Percentiles rank a stretch among this genome's conserved stretches.
Conservation (phyloP, 805 yeast species). For the Torulaspora microellipsoides region DNA sequence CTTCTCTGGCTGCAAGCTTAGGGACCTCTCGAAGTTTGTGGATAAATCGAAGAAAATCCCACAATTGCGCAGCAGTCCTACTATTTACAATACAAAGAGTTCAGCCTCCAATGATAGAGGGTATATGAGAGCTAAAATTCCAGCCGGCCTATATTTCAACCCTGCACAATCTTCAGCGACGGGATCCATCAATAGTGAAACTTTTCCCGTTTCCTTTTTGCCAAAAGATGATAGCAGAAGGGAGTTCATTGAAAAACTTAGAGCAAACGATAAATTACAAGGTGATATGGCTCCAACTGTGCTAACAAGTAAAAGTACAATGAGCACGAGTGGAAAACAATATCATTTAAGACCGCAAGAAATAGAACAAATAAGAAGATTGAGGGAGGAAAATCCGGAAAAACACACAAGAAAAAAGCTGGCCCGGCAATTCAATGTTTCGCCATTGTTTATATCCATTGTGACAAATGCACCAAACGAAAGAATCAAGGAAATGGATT, state of each 20-base stretch:
- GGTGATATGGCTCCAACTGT: slow-evolving; percentile 43
- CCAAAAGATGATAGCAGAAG: slow-evolving; percentile 59
- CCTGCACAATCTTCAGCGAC: slow-evolving; percentile 64
- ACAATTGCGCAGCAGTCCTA: slow-evolving; percentile 27
- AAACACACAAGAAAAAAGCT: slow-evolving; percentile 59
- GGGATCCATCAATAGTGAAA: slow-evolving; percentile 40
- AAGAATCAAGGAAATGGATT: slow-evolving; percentile 43
- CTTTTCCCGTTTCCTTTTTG: slow-evolving; percentile 65
- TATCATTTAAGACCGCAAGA: slow-evolving; percentile 56
- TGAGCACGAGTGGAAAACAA: slow-evolving; percentile 34
- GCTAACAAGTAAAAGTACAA: slow-evolving; percentile 24
- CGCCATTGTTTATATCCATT: slow-evolving; percentile 49
- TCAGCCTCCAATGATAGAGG: slow-evolving; percentile 66
- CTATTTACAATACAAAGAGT: slow-evolving; percentile 54
- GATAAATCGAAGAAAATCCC: slow-evolving; percentile 15
- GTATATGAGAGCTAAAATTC: slow-evolving; percentile 36
- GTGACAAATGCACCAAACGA: slow-evolving; percentile 44
- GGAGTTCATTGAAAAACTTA: slow-evolving; percentile 31
- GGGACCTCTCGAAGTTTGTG: slow-evolving; percentile 16
- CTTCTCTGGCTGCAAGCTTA: slow-evolving; percentile 2
- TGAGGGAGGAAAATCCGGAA: slow-evolving; percentile 55
- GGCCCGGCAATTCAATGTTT: slow-evolving; percentile 54
- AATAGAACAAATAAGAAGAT: slow-evolving; percentile 49
- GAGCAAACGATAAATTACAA: slow-evolving; percentile 24
- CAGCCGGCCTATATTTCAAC: slow-evolving; percentile 55